phyloP scores from a whole-genome alignment of 2,329 filamentous ascomycete species.

The Sclerotinia spermophila region DNA sequence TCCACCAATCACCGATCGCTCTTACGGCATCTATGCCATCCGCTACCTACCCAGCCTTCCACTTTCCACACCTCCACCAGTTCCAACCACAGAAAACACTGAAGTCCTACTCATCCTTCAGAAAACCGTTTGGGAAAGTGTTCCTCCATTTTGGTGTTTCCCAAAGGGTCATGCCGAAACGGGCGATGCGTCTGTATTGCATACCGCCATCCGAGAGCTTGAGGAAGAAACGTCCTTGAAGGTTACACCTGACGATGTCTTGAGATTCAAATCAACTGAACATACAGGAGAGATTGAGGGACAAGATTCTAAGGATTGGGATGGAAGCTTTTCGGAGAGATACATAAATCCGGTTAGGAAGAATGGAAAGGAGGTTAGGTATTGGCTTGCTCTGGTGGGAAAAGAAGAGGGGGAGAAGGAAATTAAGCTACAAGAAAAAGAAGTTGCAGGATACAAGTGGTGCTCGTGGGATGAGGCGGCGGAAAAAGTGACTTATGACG shows the following conservation, averaged over 20 bases:
- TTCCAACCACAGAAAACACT: conserved; percentile 19
- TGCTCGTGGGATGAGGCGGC: conserved; percentile 23
- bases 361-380: conserved; percentile 25
- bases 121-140: conserved; percentile 13
- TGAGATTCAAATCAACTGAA: conserved; percentile 8
- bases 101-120: conserved; percentile 26
- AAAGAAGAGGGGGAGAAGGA: conserved; percentile 18
- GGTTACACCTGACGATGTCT: conserved; percentile 11
- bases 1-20: conserved; percentile 24
- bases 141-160: conserved; percentile 24
- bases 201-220: conserved; percentile 24
- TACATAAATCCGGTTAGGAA: conserved; percentile 22
- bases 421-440: conserved; percentile 24
- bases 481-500: conserved; percentile 20
- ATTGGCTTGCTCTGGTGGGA: conserved; percentile 19
- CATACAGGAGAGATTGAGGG: conserved; percentile 9
- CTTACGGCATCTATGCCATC: conserved; percentile 26
- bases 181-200: conserved; percentile 6
- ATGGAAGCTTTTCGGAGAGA: conserved; percentile 16
- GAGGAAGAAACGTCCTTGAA: conserved; percentile 24
- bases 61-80: conserved; percentile 3
- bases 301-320: conserved; percentile 10
- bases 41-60: conserved; percentile 15
- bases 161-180: conserved; percentile 27
- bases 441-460: conserved; percentile 26